A percentile compares a stretch with the other conserved stretches of the same genome.
Conservation (phyloP, 2,329 filamentous ascomycete genomes). For the Claviceps sp. region DNA sequence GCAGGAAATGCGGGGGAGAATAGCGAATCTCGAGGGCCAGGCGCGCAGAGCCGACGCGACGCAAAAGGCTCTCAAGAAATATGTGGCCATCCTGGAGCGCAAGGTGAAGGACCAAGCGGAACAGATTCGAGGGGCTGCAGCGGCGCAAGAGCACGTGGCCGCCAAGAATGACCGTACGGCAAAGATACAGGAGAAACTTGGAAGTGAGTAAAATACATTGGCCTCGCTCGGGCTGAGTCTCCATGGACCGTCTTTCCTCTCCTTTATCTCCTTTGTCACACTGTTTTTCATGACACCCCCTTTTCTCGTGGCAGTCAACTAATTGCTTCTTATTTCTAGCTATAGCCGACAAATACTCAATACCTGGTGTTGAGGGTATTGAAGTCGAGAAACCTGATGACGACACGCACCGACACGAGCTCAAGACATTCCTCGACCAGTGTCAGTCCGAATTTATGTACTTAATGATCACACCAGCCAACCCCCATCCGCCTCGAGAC, state of each 20-base stretch:
- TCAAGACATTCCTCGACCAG: constrained; percentile 50
- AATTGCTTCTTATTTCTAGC: constrained; percentile 16
- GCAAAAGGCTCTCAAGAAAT: constrained; percentile 80
- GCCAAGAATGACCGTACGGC: constrained; percentile 38
- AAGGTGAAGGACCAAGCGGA: constrained; percentile 73
- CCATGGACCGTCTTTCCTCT: too few relatives aligned
- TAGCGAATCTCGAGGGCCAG: constrained; percentile 87
- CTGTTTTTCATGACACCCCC: too few relatives aligned
- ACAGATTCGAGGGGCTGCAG: constrained; percentile 42
- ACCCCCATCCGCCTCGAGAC: constrained; percentile 51
- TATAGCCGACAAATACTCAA: constrained; percentile 26
- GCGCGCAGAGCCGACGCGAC: constrained; percentile 74
- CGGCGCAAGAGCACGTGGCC: constrained; percentile 26
- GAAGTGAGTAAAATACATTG: constrained; percentile 25
- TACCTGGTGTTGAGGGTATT: constrained; percentile 32
- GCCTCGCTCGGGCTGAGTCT: not conserved
- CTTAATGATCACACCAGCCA: constrained; percentile 53
- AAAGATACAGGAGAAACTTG: constrained; percentile 42
- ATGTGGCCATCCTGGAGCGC: constrained; percentile 77
- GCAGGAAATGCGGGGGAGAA: constrained; percentile 96
- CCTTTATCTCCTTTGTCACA: too few relatives aligned
- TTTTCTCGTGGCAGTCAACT: not conserved
- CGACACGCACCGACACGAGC: constrained; percentile 35
- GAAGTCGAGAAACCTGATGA: constrained; percentile 35
- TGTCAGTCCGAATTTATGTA: constrained; percentile 55